Evolutionary conservation across 306 rosid species (phyloP), one percentile per base, ranked within the genome.

Genomic region (Cicer yamashitae): DNA sequence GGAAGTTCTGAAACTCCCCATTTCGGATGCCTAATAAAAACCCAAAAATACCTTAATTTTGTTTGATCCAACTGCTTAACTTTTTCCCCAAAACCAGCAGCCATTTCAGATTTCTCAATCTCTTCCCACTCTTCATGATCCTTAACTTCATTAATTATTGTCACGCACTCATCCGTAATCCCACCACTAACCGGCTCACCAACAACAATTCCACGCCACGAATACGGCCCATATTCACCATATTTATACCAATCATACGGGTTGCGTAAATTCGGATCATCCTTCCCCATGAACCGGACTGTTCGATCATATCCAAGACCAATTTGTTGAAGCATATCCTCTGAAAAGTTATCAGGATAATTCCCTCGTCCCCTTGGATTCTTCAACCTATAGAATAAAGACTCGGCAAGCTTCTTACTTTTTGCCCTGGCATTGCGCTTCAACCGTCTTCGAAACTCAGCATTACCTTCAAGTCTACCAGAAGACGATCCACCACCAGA

Each of bases 101-200:
- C 86, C 97, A 94, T 88, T 66, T 94, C 96, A 60, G 82, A 79
- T 13, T 94, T 89, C 82, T 90, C 97, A 60, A 94, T 94, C 84
- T 83, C 77, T 77, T 94, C 98, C 97, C 97, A 91, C 76, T 91
- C 96, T 75, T 94, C 98, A 22, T 83, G 89, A 57, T 91, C 96
- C 79, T 68, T 88, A 3, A 94, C 97, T 71, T 79, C 89, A 67
- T 86, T 75, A n/a, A 94, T 91, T 57, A 94, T 76, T 6, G 92
- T 83, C 73, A 94, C 98, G 25, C 91, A 82, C 79, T 91, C 96
- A 54, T 91, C 93, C 0, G 89, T 62, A 46, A 90, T 81, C 51
- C 96, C 79, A 0, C 97, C 98, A 0, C 88, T 90, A 70, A 94
- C 77, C 0, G 96, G 97, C 12, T 94, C 93, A 1, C 98, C 96